Evolutionary conservation across 805 yeast species (phyloP).

Genomic region (Blastobotrys americana): DNA sequence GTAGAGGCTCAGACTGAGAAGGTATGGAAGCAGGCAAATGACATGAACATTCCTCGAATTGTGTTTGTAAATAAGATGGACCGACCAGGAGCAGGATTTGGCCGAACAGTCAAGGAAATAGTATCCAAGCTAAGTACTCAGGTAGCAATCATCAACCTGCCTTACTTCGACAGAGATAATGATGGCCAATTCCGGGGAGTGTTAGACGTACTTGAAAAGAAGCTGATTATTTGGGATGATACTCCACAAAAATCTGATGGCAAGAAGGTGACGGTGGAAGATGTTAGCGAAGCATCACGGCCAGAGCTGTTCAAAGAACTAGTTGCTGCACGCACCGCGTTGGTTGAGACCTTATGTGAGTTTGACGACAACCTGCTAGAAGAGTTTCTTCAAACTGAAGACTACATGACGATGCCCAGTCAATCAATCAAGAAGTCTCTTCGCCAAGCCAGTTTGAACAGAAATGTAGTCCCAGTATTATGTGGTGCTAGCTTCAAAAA

Average conservation of each 20-base stretch:
- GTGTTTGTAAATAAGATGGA: constrained; percentile 94
- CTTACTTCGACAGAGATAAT: constrained; percentile 48
- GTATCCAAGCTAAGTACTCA: constrained; percentile 67
- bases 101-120: constrained; percentile 81
- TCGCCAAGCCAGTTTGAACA: constrained; percentile 51
- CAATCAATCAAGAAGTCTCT: constrained; percentile 51
- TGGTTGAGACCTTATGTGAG: constrained; percentile 79
- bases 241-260: constrained; percentile 42
- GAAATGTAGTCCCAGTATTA: constrained; percentile 64
- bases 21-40: constrained; percentile 84
- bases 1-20: constrained; percentile 98
- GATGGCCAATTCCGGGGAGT: constrained; percentile 54
- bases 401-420: constrained; percentile 54
- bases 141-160: constrained; percentile 69
- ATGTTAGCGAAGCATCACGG: constrained; percentile 13
- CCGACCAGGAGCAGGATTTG: constrained; percentile 89
- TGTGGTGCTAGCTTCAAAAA: constrained; percentile 92
- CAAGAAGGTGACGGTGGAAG: constrained; percentile 42
- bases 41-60: constrained; percentile 61
- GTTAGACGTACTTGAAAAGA: constrained; percentile 63
- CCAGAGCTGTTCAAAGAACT: constrained; percentile 33
- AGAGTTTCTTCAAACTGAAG: constrained; percentile 65
- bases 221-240: constrained; percentile 41
- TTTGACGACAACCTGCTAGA: constrained; percentile 72
- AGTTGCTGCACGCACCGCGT: constrained; percentile 55